Evolutionary conservation across 2,329 filamentous ascomycete genomes (phyloP), one percentile per base, ranked within the genome.

Genomic region (Xylariaceae sp.): DNA sequence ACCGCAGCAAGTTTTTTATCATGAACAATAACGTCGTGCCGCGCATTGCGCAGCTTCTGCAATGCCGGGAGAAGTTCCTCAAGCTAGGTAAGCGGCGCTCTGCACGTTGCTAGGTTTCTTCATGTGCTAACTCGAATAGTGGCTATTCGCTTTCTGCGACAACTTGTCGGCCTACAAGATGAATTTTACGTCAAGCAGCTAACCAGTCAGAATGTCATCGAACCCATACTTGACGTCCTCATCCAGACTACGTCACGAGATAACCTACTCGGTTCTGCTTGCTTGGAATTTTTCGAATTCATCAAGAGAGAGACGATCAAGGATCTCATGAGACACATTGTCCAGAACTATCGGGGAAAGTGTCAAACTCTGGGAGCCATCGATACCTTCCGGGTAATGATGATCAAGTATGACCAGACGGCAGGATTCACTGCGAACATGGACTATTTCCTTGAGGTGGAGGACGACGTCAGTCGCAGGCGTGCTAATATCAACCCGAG

Each of bases 221-320:
- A 83, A 25, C 83, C 88, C 1, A 84, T 96, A 21, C 67, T 98
- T 11, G 77, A 92, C 45, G 80, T 95, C 23, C 73, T 96, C 21
- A 74, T 83, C 35, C 77, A 84, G 45, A 92, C 87, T 0, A 83
- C 95, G 75, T 86, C 89, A 1, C 77, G 88, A 26, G 90, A 98
- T 58, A 96, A 95, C 47, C 70, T 98, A 3, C 70, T 96, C 19
- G 93, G 92, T 57, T 96, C 90, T 1, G 90, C 89, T 7, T 94
- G 87, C 49, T 70, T 96, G 8, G 92, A 98, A 52, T 75, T 98
- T 27, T 96, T 98, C 45, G 88, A 94, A 51, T 88, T 82, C 51
- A 84, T 96, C 50, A 87, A 81, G 55, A 79, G 80, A 53, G 85
- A 93, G 49, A 79, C 79, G 35, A 72, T 89, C 50, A 93, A 88